Evolutionary conservation across 345 rosid species (phyloP), one percentile per base, ranked within the genome.

Genomic region (Carallia pectinifolia): DNA sequence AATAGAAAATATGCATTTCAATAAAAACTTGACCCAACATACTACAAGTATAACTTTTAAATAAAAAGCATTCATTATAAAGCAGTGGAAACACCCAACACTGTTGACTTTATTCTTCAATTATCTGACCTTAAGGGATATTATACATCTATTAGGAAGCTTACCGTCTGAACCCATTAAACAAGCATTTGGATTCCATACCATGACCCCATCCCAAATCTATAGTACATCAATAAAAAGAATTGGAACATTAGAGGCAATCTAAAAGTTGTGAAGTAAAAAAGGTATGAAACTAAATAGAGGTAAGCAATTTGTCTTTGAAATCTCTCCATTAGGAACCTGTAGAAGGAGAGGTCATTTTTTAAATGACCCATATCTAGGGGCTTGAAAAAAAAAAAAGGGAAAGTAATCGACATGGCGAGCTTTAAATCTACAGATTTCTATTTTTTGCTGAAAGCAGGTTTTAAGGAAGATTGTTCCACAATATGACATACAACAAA

Each of bases 121-220:
- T 2, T 6, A 6, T 38, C 7, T 7, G 7, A 90, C 99, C 95
- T 92, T 79, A 78, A 23, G 23, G 76, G 44, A 81, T 52, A 92
- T 74, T 39, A 67, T 23, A 23, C 23, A 23, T 23, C 23, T 23
- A 23, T 23, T 23, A 23, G 23, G 23, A 23, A 23, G 23, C 67
- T 74, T 23, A 23, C 66, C 74, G 79, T 68, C 84, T 67, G 86
- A 72, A 69, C 77, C 77, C 75, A 78, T 77, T 19, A 69, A 81
- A 81, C 97, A 90, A 77, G 71, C 78, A 53, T 12, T 65, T 13
- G 92, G 91, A 71, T 88, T 90, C 96, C 96, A 92, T 48, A 92
- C 93, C 74, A 86, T 84, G 56, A 92, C 85, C 97, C 91, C 97
- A 64, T 97, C 97, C 99, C 99, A 95, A 96, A 90, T 90, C 97